Evolutionary conservation across 345 rosid genomes (phyloP).

Genomic region (Gossypium bickii): DNA sequence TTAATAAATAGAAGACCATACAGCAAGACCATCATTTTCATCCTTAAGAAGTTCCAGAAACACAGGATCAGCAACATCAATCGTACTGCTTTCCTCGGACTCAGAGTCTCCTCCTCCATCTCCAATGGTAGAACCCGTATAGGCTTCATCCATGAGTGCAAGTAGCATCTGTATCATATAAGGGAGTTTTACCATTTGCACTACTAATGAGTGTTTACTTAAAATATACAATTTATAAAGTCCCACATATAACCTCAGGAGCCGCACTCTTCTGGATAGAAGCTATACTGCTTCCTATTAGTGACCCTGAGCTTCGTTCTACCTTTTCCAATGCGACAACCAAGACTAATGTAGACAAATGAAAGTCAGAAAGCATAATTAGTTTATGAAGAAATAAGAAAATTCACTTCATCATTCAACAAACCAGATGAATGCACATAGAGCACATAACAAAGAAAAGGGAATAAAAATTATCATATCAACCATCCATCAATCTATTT

Average conservation of each 20-base stretch:
- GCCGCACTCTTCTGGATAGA: constrained; percentile 92
- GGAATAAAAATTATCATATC: background rate
- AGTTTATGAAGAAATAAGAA: background rate
- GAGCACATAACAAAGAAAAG: background rate
- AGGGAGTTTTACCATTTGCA: constrained; percentile 8
- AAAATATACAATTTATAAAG: constrained; percentile 6
- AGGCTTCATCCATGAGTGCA: constrained; percentile 99
- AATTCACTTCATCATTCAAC: background rate
- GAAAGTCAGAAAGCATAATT: background rate
- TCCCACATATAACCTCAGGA: constrained; percentile 64
- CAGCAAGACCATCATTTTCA: constrained; percentile 96
- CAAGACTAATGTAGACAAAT: constrained; percentile 48
- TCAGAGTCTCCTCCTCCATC: constrained; percentile 89
- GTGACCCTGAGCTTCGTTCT: constrained; percentile 78
- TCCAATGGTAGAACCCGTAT: constrained; percentile 91
- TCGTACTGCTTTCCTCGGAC: constrained; percentile 77
- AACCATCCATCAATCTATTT: background rate
- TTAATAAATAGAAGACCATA: constrained; percentile 31
- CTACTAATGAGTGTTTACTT: constrained; percentile 13
- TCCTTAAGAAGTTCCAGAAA: constrained; percentile 97
- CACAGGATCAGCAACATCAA: constrained; percentile 80
- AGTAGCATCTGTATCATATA: constrained; percentile 74
- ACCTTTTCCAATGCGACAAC: constrained; percentile 89
- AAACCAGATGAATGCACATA: background rate
- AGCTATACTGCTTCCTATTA: constrained; percentile 87